Base-by-base conservation (phyloP, 2,329 filamentous ascomycete genomes). In the Chaetomiaceae sp. region DNA sequence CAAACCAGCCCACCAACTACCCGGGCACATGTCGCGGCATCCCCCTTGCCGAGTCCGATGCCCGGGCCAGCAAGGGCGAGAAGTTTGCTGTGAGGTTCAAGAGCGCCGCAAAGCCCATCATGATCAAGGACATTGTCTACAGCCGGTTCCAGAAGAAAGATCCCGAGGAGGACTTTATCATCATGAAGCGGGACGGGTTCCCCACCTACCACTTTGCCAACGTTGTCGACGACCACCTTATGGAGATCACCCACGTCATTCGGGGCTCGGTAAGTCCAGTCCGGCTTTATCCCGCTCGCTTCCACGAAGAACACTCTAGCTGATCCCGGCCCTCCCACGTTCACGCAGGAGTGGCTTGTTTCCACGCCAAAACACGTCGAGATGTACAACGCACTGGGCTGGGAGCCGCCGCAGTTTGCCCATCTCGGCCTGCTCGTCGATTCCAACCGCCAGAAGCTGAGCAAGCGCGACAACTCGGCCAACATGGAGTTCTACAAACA, bases 151-250 rank as follows among this genome's bases (percentile, higher is more conserved):
- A 76, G 69, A 77, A 78, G 64, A 70, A 71, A 62, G 65, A 76
- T 57, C 58, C 70, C 45, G 70, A 83, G 66, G 89, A 93, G 58
- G 91, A 97, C 63, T 92, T 90, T 17, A 87, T 99, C 54, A 74
- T 99, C 35, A 73, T 96, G 54, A 99, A 99, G 68, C 85, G 84
- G 0, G 93, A 99, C 65, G 91, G 90, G 0, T 87, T 87, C 57
- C 93, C 93, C 0, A 99, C 95, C 0, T 99, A 99, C 64, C 93
- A 99, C 68, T 85, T 99, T 55, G 93, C 93, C 4, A 99, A 97
- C 63, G 92, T 99, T 8, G 85, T 99, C 4, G 93, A 99, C 64
- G 93, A 99, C 63, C 89, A 96, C 66, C 75, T 86, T 54, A 99
- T 99, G 93, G 73, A 88, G 53, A 95, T 99, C 59, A 96, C 91